Evolutionary conservation across 805 yeast genomes (phyloP), one percentile per base, ranked within the genome.

Genomic region (Saccharomycopsis fibuligera): DNA sequence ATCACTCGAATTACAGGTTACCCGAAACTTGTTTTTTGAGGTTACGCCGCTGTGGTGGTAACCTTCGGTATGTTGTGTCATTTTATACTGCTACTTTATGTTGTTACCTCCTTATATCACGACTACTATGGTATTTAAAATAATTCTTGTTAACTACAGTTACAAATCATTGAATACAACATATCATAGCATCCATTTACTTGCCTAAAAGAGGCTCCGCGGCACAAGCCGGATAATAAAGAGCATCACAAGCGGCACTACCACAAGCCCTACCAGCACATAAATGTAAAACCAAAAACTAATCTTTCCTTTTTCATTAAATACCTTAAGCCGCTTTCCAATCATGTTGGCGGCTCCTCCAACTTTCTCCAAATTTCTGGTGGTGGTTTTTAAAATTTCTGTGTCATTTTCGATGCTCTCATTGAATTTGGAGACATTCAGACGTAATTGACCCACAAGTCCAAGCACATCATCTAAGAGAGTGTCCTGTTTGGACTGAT

Each of bases 251-350:
- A 51, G 25, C 5, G 49, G 49, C 5, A 48, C 48, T 12, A 51
- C 46, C 6, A 48, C 44, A 12, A 51, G 22, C 12, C 44, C 54
- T 14, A 35, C 44, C 19, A 25, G 17, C 4, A 39, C 51, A 27
- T 52, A 46, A 3, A 52, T 35, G 35, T 52, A 52, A 23, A 52
- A 52, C 55, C 53, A 49, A 19, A 45, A 52, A 22, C 55, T 54
- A 5, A 39, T 19, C 17, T 52, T 49, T 5, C 46, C 48, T 9
- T 35, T 36, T 29, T 47, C 42, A 17, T 41, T 49, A 19, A 41
- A 52, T 22, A 29, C 35, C 21, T 41, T 49, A 35, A 52, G 31
- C 8, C 44, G 39, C 17, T 43, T 33, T 21, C 53, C 53, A 25
- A 52, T 46, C 3, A n/a, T n/a, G 5, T 27, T 22, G 5, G 51